Evolutionary conservation across 2,329 filamentous ascomycete genomes (phyloP).

Genomic region (Fusarium mexicanum): DNA sequence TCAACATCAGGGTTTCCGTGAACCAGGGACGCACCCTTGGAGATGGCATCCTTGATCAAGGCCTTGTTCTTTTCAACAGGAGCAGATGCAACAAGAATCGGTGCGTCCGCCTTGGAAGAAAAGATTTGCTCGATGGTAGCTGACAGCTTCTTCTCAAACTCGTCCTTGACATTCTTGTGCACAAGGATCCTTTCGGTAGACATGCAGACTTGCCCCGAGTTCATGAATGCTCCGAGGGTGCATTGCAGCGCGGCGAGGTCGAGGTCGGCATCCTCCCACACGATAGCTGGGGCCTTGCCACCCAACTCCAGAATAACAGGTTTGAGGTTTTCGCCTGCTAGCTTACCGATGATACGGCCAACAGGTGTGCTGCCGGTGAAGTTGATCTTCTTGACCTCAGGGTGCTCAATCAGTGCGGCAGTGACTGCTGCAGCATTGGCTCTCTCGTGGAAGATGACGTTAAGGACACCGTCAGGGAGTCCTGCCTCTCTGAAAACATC

Average conservation of each 20-base stretch:
- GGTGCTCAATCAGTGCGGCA: constrained; percentile 71
- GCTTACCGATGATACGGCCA: constrained; percentile 75
- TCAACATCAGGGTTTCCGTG: constrained; percentile 50
- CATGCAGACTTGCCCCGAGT: constrained; percentile 88
- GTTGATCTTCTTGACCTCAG: constrained; percentile 80
- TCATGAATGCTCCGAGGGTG: constrained; percentile 75
- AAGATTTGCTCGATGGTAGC: constrained; percentile 55
- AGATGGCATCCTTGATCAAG: constrained; percentile 73
- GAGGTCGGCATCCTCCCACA: constrained; percentile 83
- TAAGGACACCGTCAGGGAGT: constrained; percentile 78
- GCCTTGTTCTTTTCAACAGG: constrained; percentile 73
- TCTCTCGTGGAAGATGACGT: constrained; percentile 73
- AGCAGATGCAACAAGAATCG: constrained; percentile 74
- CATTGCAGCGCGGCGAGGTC: constrained; percentile 75
- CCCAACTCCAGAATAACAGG: constrained; percentile 84
- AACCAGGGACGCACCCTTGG: constrained; percentile 69
- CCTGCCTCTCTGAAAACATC: constrained; percentile 77
- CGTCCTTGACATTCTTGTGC: constrained; percentile 56
- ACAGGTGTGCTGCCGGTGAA: constrained; percentile 84
- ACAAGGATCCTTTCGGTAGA: constrained; percentile 78
- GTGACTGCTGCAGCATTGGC: constrained; percentile 75
- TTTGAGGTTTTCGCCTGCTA: constrained; percentile 79
- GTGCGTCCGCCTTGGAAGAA: constrained; percentile 68
- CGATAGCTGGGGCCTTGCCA: constrained; percentile 81
- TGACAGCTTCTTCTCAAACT: constrained; percentile 58